A percentile compares a stretch with the other conserved stretches of the same genome.
These are phyloP conservation scores for Tremella mesenterica DNA, from an alignment of 768 basidiomycete species.

Conservation along the genomic window DNA sequence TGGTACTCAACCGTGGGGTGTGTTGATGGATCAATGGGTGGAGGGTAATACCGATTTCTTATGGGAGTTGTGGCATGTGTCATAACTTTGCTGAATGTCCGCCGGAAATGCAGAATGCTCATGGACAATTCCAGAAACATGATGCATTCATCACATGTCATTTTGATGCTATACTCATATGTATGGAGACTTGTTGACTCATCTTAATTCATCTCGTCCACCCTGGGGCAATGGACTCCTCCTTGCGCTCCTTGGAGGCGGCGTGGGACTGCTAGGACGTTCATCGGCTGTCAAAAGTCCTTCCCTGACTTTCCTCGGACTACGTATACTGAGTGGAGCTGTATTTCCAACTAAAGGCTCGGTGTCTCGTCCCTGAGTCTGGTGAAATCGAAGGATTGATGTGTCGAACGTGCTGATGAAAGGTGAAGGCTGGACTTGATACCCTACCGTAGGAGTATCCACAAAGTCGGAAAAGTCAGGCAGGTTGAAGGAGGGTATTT, in stretches of 20 bases:
- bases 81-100: background rate
- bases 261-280: background rate
- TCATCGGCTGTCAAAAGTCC: no score
- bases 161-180: background rate
- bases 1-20: background rate
- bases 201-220: background rate
- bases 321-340: no score
- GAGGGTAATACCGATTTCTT: background rate
- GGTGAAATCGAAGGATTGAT: no score
- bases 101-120: background rate
- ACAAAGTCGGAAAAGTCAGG: conserved; percentile 3
- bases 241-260: background rate
- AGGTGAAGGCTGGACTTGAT: conserved; percentile 18
- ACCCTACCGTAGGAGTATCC: conserved; percentile 12
- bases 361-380: no score
- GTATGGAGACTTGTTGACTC: background rate
- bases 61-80: background rate
- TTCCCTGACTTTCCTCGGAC: no score
- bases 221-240: background rate
- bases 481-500: conserved; percentile 10
- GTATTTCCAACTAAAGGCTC: no score
- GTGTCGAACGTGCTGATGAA: conserved; percentile 4
- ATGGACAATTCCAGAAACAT: no score
- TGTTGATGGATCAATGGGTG: background rate
- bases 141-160: background rate